phyloP scores from a whole-genome alignment of 129 eudicot genomes.

The Sambucus nigra region DNA sequence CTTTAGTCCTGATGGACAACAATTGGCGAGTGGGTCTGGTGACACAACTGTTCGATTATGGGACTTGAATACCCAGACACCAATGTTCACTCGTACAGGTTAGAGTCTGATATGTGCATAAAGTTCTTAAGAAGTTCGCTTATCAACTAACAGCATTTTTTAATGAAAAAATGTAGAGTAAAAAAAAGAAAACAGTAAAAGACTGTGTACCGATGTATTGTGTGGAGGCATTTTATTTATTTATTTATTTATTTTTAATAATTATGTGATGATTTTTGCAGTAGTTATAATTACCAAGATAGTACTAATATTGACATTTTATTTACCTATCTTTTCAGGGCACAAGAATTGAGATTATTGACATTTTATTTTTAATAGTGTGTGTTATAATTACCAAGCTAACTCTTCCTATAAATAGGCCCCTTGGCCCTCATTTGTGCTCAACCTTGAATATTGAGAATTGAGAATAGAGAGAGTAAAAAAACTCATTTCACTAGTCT shows the following conservation, averaged over 20 bases:
- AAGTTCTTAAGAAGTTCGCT: neutral
- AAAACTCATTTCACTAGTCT: too few species aligned
- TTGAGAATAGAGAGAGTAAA: too few species aligned
- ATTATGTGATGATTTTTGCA: neutral
- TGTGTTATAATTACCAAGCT: too few species aligned
- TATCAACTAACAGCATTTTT: neutral
- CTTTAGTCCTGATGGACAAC: slow-evolving; percentile 96
- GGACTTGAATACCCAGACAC: slow-evolving; percentile 96
- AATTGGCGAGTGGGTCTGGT: slow-evolving; percentile 96
- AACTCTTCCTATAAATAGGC: too few species aligned
- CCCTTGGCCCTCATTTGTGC: too few species aligned
- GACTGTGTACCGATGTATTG: neutral
- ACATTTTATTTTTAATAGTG: neutral
- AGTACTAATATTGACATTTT: neutral
- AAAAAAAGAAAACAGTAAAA: neutral
- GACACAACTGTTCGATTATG: slow-evolving; percentile 95
- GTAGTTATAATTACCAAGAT: neutral
- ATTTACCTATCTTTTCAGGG: slow-evolving; percentile 32
- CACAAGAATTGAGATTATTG: slow-evolving; percentile 75
- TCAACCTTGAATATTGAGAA: too few species aligned
- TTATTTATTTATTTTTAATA: neutral
- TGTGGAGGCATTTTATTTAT: neutral
- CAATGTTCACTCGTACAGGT: slow-evolving; percentile 90
- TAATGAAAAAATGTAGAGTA: neutral
- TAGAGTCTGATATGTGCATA: slow-evolving; percentile 9